These are phyloP conservation scores for Pyricularia sp. DNA, from an alignment of 2,329 filamentous ascomycete genomes.

Conservation along the genomic window DNA sequence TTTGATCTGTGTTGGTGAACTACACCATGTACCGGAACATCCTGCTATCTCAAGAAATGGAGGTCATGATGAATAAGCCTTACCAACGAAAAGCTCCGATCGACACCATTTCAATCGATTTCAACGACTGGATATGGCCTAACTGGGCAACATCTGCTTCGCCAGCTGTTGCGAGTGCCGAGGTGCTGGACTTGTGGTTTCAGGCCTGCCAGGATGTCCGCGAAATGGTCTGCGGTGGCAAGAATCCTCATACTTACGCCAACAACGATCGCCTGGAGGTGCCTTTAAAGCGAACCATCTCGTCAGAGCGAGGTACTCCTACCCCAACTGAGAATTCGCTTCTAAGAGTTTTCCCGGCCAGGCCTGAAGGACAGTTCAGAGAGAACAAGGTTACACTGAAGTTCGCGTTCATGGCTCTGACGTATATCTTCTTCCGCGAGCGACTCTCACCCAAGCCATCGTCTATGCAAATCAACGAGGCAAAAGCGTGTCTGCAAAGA, in stretches of 20 bases:
- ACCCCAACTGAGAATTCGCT: neutral
- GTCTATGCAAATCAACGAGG: neutral
- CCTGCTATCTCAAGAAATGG: neutral
- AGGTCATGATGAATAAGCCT: neutral
- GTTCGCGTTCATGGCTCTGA: slow-evolving; percentile 2
- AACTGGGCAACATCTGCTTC: neutral
- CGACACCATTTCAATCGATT: neutral
- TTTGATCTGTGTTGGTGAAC: neutral
- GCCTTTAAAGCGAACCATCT: neutral
- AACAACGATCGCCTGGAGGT: neutral
- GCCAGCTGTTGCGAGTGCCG: neutral
- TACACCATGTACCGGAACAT: neutral
- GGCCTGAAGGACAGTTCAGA: neutral
- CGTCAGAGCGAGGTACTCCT: neutral
- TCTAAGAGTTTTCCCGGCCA: neutral
- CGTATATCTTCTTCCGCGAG: slow-evolving; percentile 2
- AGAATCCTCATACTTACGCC: neutral
- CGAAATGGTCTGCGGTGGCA: slow-evolving; percentile 1
- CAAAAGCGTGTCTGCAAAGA: neutral
- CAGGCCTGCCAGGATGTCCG: slow-evolving; percentile 1
- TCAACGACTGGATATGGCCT: neutral
- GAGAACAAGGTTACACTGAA: neutral
- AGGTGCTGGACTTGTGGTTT: neutral
- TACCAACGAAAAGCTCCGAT: neutral
- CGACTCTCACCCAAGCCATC: neutral